These are phyloP conservation scores for Aegilops longissima DNA, from an alignment of 176 grass and related monocot species.

Conservation along the genomic window DNA sequence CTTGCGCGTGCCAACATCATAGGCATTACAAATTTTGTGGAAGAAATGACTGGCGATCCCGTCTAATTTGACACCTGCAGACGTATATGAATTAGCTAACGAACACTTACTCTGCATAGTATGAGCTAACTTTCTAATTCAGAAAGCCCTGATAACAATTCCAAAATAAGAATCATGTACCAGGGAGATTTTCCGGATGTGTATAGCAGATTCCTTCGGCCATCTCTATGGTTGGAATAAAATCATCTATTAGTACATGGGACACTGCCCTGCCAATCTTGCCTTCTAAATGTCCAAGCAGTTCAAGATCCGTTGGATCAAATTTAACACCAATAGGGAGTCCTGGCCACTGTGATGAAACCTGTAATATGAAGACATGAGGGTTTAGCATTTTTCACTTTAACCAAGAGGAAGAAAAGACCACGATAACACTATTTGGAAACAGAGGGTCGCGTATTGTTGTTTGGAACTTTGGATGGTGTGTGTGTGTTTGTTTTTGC, in stretches of 20 bases:
- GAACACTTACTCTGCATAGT: neutral
- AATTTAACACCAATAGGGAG: slow-evolving; percentile 87
- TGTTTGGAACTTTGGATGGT: neutral
- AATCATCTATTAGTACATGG: slow-evolving; percentile 80
- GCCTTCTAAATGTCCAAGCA: slow-evolving; percentile 74
- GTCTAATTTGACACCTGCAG: slow-evolving; percentile 65
- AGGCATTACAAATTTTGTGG: slow-evolving; percentile 79
- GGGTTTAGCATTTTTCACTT: neutral
- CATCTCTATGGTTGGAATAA: slow-evolving; percentile 74
- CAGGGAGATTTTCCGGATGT: slow-evolving; percentile 90
- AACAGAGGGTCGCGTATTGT: neutral
- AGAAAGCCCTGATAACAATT: neutral
- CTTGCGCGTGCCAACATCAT: slow-evolving; percentile 67
- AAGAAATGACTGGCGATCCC: slow-evolving; percentile 74
- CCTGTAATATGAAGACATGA: slow-evolving; percentile 46
- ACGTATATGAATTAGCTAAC: slow-evolving; percentile 22
- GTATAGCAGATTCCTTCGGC: slow-evolving; percentile 81
- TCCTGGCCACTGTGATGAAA: slow-evolving; percentile 70
- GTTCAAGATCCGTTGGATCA: slow-evolving; percentile 77
- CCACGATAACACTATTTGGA: neutral
- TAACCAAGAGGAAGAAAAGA: neutral
- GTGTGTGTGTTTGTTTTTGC: neutral
- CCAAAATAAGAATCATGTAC: slow-evolving; percentile 30
- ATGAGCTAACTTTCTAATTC: neutral
- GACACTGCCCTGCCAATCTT: slow-evolving; percentile 54